These are phyloP conservation scores for Lodderomyces theae DNA, from an alignment of 1,139 yeast genomes.

Conservation along the genomic window DNA sequence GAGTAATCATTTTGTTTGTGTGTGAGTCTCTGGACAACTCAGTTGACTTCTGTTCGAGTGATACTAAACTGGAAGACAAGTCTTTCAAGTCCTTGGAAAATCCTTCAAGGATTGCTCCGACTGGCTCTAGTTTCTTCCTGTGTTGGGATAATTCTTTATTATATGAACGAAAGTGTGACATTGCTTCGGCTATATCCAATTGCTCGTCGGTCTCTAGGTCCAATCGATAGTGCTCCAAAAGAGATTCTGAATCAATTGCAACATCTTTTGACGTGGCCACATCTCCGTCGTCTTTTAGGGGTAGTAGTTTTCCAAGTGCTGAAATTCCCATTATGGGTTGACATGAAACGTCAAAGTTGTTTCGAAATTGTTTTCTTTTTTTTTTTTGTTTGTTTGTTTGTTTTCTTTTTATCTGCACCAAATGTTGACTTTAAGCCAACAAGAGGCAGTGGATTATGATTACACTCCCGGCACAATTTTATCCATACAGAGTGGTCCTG, in stretches of 20 bases:
- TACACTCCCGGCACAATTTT: slow-evolving; percentile 28
- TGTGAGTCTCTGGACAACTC: slow-evolving; percentile 37
- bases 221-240: slow-evolving; percentile 12
- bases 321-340: slow-evolving; percentile 8
- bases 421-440: slow-evolving; percentile 10
- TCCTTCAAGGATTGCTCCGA: slow-evolving; percentile 39
- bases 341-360: not conserved
- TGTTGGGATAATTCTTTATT: slow-evolving; percentile 28
- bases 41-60: slow-evolving; percentile 52
- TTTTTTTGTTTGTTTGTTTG: slow-evolving; percentile 2
- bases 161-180: slow-evolving; percentile 6
- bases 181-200: slow-evolving; percentile 4
- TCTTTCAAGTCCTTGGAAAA: slow-evolving; percentile 59
- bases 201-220: slow-evolving; percentile 3
- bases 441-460: slow-evolving; percentile 8
- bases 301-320: slow-evolving; percentile 10
- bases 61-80: slow-evolving; percentile 58
- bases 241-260: slow-evolving; percentile 4
- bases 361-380: not conserved
- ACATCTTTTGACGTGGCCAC: not conserved
- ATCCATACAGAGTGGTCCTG: slow-evolving; percentile 66
- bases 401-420: slow-evolving; percentile 2
- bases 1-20: slow-evolving; percentile 53
- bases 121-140: slow-evolving; percentile 34
- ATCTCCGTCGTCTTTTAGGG: slow-evolving; percentile 5